Percentiles rank a stretch among this genome's conserved stretches.
These are phyloP conservation scores for Aphanoascus verrucosus DNA, from an alignment of 2,329 filamentous ascomycete species.

Conservation along the genomic window DNA sequence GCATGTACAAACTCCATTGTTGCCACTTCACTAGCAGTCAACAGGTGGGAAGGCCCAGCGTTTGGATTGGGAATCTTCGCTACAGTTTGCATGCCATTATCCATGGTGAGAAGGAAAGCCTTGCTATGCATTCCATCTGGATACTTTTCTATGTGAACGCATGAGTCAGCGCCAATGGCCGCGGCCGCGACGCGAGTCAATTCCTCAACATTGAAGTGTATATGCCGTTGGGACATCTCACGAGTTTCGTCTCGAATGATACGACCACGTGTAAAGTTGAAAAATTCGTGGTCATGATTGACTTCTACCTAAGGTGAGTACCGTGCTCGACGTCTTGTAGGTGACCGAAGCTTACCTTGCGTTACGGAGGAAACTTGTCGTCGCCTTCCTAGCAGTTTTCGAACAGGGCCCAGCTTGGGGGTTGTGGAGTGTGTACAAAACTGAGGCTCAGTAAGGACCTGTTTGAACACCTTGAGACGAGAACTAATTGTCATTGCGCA, in stretches of 20 bases:
- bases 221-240: constrained; percentile 6
- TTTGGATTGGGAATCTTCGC: constrained; percentile 13
- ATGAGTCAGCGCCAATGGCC: constrained; percentile 22
- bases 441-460: too few species aligned
- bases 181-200: constrained; percentile 25
- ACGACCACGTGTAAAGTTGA: constrained; percentile 11
- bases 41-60: constrained; percentile 6
- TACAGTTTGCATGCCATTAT: constrained; percentile 10
- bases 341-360: too few species aligned
- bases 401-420: too few species aligned
- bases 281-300: constrained; percentile 1
- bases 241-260: constrained; percentile 6
- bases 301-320: not conserved
- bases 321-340: not conserved
- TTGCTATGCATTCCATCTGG: constrained; percentile 15
- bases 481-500: too few species aligned
- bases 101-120: constrained; percentile 20
- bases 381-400: too few species aligned
- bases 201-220: constrained; percentile 27
- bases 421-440: too few species aligned
- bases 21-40: constrained; percentile 20
- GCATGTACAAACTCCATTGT: constrained; percentile 22
- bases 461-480: too few species aligned
- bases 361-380: too few species aligned
- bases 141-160: constrained; percentile 20